Conservation (phyloP, 2,329 filamentous ascomycete species). For the Sporothrix phasma region DNA sequence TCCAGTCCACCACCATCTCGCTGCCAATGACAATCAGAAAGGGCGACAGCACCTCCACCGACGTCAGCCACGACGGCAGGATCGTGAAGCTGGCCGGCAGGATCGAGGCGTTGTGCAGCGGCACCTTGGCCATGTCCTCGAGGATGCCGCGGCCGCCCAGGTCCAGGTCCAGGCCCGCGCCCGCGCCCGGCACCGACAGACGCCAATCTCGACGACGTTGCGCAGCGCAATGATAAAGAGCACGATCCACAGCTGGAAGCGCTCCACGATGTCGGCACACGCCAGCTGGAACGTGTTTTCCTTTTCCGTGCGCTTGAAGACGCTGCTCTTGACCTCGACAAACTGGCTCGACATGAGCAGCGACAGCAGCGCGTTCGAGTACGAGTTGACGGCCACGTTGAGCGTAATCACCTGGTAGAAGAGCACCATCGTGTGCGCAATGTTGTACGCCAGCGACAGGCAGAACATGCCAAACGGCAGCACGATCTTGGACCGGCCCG, state of each 20-base stretch:
- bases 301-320: constrained; percentile 98
- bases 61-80: constrained; percentile 65
- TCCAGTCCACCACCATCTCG: constrained; percentile 92
- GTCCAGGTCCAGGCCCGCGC: constrained; percentile 37
- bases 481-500: constrained; percentile 83
- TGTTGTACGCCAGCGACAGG: constrained; percentile 77
- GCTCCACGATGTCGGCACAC: constrained; percentile 91
- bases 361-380: constrained; percentile 89
- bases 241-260: constrained; percentile 97
- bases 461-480: constrained; percentile 86
- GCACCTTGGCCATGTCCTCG: constrained; percentile 41
- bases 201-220: constrained; percentile 92
- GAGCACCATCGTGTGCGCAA: constrained; percentile 73
- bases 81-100: constrained; percentile 86
- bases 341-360: constrained; percentile 95
- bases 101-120: constrained; percentile 60
- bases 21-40: constrained; percentile 91
- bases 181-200: constrained; percentile 52
- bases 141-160: constrained; percentile 31
- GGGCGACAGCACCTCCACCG: constrained; percentile 80
- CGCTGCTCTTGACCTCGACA: constrained; percentile 95
- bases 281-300: constrained; percentile 95
- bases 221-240: constrained; percentile 90
- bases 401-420: constrained; percentile 98
- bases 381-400: constrained; percentile 97